phyloP scores from a whole-genome alignment of 768 basidiomycete genomes.

The Suillus decipiens region DNA sequence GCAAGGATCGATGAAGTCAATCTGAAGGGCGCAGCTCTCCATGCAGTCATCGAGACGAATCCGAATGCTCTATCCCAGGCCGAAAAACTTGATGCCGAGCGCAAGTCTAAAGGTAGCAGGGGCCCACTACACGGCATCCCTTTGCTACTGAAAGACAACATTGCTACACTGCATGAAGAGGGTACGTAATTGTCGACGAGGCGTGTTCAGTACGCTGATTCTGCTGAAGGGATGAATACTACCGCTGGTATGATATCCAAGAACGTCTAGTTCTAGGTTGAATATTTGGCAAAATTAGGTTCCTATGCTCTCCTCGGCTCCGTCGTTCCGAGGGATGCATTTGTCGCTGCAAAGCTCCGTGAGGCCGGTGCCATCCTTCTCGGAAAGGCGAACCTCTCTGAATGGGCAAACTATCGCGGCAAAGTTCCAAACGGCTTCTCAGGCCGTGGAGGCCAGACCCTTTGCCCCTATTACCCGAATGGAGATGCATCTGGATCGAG shows the following conservation, averaged over 20 bases:
- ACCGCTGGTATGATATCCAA: conserved; percentile 33
- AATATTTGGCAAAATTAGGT: conserved; percentile 21
- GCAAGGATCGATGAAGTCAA: conserved; percentile 70
- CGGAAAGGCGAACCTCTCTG: conserved; percentile 46
- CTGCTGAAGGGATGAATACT: conserved; percentile 37
- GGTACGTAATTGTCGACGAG: conserved; percentile 18
- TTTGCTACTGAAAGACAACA: conserved; percentile 54
- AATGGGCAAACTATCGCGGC: conserved; percentile 46
- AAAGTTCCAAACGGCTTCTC: conserved; percentile 44
- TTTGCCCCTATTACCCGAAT: conserved; percentile 42
- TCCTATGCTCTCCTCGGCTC: conserved; percentile 39
- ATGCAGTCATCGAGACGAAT: conserved; percentile 63
- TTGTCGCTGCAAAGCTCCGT: conserved; percentile 30
- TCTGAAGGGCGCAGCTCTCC: conserved; percentile 53
- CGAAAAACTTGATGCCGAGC: conserved; percentile 49
- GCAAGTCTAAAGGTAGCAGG: conserved; percentile 44
- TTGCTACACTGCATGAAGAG: conserved; percentile 35
- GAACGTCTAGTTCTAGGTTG: background rate
- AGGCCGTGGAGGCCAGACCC: conserved; percentile 47
- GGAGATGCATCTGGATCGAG: conserved; percentile 44
- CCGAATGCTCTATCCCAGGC: conserved; percentile 56
- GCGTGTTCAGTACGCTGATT: conserved; percentile 7
- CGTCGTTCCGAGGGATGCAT: conserved; percentile 36
- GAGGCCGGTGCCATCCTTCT: conserved; percentile 39
- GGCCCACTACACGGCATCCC: conserved; percentile 60